Conservation (phyloP, 306 rosid genomes). For the Benincasa hispida region DNA sequence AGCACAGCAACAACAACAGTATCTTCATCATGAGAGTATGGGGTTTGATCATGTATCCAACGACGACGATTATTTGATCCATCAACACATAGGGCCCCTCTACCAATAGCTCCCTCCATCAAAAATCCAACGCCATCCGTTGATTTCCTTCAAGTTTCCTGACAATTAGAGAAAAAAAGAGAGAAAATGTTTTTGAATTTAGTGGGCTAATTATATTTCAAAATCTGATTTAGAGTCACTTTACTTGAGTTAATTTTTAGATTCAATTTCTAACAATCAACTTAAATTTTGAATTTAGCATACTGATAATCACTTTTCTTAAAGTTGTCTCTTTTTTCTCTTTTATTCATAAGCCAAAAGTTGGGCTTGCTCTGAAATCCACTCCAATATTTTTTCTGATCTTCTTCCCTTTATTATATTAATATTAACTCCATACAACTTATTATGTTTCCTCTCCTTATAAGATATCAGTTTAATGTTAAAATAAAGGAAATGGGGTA, state of each 20-base stretch:
- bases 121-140: background rate
- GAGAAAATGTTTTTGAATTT: background rate
- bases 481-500: background rate
- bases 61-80: constrained; percentile 73
- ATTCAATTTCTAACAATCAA: background rate
- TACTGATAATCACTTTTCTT: background rate
- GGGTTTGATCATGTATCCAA: constrained; percentile 43
- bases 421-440: background rate
- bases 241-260: background rate
- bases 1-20: constrained; percentile 13
- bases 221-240: background rate
- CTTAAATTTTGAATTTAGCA: background rate
- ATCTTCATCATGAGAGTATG: constrained; percentile 28
- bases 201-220: background rate
- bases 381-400: background rate
- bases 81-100: constrained; percentile 51
- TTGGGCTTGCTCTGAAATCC: background rate
- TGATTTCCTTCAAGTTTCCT: background rate
- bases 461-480: too few relatives aligned
- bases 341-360: background rate
- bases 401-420: background rate
- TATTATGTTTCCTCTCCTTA: too few relatives aligned
- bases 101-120: constrained; percentile 41
- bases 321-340: background rate
- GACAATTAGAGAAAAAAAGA: background rate